Conservation (phyloP, 768 basidiomycete genomes). For the Mycena vitilis region DNA sequence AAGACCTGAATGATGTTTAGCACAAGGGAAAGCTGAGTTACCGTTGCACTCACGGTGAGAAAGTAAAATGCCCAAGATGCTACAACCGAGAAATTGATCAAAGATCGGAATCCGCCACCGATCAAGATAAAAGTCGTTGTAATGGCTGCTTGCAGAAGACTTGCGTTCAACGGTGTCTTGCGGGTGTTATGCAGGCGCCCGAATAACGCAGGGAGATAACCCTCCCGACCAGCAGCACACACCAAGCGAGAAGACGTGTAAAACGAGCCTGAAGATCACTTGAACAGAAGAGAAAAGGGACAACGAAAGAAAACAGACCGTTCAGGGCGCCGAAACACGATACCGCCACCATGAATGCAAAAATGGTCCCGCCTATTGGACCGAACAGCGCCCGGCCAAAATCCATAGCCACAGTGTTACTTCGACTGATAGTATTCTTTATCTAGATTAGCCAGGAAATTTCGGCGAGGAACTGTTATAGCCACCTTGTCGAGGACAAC, state of each 20-base stretch:
- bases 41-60: slow-evolving; percentile 68
- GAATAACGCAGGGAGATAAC: slow-evolving; percentile 88
- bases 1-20: slow-evolving; percentile 66
- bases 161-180: slow-evolving; percentile 90
- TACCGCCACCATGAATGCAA: slow-evolving; percentile 92
- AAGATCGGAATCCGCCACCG: slow-evolving; percentile 88
- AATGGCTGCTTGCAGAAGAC: slow-evolving; percentile 79
- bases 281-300: slow-evolving; percentile 20
- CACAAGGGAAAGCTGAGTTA: slow-evolving; percentile 4
- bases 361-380: slow-evolving; percentile 84
- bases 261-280: slow-evolving; percentile 62
- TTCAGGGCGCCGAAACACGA: slow-evolving; percentile 97
- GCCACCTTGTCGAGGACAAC: slow-evolving; percentile 87
- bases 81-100: slow-evolving; percentile 92
- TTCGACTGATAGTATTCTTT: slow-evolving; percentile 74
- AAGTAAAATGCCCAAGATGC: slow-evolving; percentile 92
- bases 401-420: slow-evolving; percentile 91
- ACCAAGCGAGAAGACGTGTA: slow-evolving; percentile 88
- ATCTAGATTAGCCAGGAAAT: slow-evolving; percentile 15
- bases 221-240: slow-evolving; percentile 89
- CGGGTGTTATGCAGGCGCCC: slow-evolving; percentile 78
- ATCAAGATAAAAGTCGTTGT: slow-evolving; percentile 84
- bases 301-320: slow-evolving; percentile 55
- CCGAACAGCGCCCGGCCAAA: slow-evolving; percentile 92
- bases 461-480: neutral